Conservation (phyloP, 2,329 filamentous ascomycete species). For the Trichophyton equinum region DNA sequence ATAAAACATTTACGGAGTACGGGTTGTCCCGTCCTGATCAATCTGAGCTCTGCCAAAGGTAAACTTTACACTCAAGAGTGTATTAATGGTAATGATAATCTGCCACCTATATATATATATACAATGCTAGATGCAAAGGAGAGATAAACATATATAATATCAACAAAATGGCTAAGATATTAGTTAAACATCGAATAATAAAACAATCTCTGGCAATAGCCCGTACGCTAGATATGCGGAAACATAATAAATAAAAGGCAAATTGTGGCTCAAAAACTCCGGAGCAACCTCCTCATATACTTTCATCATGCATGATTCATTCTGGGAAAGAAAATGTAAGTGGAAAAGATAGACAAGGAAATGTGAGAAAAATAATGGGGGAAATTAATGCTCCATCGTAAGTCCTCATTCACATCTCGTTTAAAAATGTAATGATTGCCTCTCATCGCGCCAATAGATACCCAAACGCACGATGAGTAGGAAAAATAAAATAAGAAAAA, state of each 20-base stretch:
- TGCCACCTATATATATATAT: too few relatives aligned
- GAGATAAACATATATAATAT: background rate
- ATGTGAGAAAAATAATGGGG: background rate
- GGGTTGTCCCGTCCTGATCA: too few relatives aligned
- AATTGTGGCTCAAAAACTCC: background rate
- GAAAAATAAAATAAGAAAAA: background rate
- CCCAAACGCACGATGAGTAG: background rate
- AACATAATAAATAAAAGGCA: background rate
- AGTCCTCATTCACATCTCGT: background rate
- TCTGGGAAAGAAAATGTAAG: background rate
- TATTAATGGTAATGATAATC: too few relatives aligned
- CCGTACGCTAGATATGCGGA: background rate
- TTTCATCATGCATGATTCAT: background rate
- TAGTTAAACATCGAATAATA: background rate
- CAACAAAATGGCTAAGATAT: background rate
- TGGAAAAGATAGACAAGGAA: background rate
- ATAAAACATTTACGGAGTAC: too few relatives aligned
- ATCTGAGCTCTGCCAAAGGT: too few relatives aligned
- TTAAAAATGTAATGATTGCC: background rate
- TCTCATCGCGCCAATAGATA: background rate
- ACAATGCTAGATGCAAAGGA: too few relatives aligned
- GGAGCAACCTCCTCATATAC: background rate
- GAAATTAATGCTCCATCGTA: background rate
- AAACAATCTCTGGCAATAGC: background rate
- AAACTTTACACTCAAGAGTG: too few relatives aligned